phyloP scores from a whole-genome alignment of 2,329 filamentous ascomycete genomes.

The Nemania serpens region DNA sequence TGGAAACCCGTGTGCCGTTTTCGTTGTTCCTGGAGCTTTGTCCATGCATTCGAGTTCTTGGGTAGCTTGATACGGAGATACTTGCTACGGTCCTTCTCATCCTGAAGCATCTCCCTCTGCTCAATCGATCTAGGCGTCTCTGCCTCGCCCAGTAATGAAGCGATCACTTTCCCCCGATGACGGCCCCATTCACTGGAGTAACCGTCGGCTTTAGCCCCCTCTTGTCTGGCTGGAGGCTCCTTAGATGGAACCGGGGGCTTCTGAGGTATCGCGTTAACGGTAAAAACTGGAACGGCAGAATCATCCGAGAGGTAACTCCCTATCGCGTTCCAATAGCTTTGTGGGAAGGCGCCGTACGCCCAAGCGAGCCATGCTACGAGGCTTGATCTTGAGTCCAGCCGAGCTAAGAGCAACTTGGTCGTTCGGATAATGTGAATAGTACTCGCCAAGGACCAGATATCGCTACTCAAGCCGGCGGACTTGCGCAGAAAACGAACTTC shows the following conservation, averaged over 20 bases:
- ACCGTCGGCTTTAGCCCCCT: background rate
- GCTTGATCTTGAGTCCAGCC: conserved; percentile 12
- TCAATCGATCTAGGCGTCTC: conserved; percentile 5
- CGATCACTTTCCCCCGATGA: background rate
- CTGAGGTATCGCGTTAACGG: conserved; percentile 4
- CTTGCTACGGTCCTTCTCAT: background rate
- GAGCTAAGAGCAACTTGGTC: background rate
- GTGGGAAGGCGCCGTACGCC: conserved; percentile 20
- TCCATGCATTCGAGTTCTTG: conserved; percentile 5
- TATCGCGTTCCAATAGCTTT: background rate
- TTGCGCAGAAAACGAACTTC: conserved; percentile 16
- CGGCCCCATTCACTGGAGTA: conserved; percentile 1
- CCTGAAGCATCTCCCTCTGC: background rate
- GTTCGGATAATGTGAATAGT: conserved; percentile 19
- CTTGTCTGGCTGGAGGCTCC: no score
- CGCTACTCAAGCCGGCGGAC: conserved; percentile 3
- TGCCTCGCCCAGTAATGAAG: conserved; percentile 1
- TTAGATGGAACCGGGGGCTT: background rate
- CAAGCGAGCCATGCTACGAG: conserved; percentile 19
- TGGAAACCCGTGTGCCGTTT: conserved; percentile 7
- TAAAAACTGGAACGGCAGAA: conserved; percentile 14
- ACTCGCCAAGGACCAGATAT: conserved; percentile 21
- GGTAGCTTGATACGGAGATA: conserved; percentile 16
- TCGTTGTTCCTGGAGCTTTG: conserved; percentile 4
- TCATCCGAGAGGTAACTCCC: conserved; percentile 10